Base-by-base conservation (phyloP, 306 rosid species). In the Psophocarpus tetragonolobus region DNA sequence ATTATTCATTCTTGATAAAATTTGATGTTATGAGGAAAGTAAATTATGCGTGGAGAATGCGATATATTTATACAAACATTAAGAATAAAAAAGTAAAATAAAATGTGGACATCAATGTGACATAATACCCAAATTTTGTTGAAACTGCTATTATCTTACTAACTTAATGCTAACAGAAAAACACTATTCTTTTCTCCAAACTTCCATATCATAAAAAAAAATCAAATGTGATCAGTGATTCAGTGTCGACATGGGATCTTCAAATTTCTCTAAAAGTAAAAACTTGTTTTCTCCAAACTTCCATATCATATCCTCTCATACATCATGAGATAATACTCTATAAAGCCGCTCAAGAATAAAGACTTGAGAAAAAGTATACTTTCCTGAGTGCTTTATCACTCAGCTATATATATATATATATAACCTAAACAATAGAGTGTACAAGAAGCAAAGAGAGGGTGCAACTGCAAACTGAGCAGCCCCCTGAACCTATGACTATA, bases 251-350 rank as follows among this genome's bases (percentile, higher is more conserved):
- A n/a, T n/a, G n/a, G n/a, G n/a, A n/a, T n/a, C n/a, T n/a, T n/a
- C n/a, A n/a, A n/a, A n/a, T n/a, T n/a, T 12, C 54, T 76, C 13
- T 50, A 21, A 53, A 9, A 29, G 12, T 76, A 60, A 56, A 70
- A 61, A 20, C 10, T 38, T 21, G 33, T 47, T 63, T 33, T 51
- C 33, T 70, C 8, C 54, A 56, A 18, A 65, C 57, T 56, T 65
- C 47, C 7, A 39, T 82, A 29, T 29, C 61, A 2, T 67, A 66
- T 72, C 26, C 26, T 63, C 33, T 29, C 17, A 26, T 21, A 18
- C 23, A 27, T 30, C 5, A 27, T 20, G 24, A 67, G 68, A 77
- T 77, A 77, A 47, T 77, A 65, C 21, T 26, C 4, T 75, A 56
- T 23, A 23, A 27, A 5, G 8, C 38, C n/a, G n/a, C n/a, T n/a